Evolutionary conservation across 768 basidiomycete genomes (phyloP), one percentile per base, ranked within the genome.

Genomic region (Pisolithus orientalis): DNA sequence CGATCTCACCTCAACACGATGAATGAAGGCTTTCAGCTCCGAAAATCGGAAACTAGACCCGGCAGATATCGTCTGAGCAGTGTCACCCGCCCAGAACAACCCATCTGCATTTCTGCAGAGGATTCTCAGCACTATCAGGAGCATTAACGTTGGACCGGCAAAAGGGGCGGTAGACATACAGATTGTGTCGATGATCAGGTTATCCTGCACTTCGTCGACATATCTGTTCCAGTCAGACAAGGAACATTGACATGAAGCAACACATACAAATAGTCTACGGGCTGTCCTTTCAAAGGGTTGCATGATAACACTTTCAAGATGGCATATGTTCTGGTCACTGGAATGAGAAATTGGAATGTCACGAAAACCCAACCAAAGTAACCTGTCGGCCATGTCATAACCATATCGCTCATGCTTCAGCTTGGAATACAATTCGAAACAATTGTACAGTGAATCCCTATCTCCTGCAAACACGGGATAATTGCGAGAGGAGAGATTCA

Each of bases 71-170:
- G 87, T 85, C 56, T 90, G 87, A 0, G 87, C 85, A 0, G 87
- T 88, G 60, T 90, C 87, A 0, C 88, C 87, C 1, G 85, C 87
- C 84, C 85, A 88, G 55, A 89, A 84, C 17, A 87, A 65, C 0
- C 87, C 86, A 47, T 85, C 70, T 0, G 79, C 74, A 59, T 87
- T 87, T 9, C 65, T 64, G 54, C 84, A 87, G 16, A 89, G 60
- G 0, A 71, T 70, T 32, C 85, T 70, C 39, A 89, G 63, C 3
- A 89, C 87, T 88, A 27, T 37, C 6, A 1, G 27, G 16, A 7
- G 42, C 0, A 17, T 67, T 16, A 67, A 37, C 39, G 5, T n/a
- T 14, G 6, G 2, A 17, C 44, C 24, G 14, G 10, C 1, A 8
- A 16, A 31, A 29, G 5, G 14, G 34, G 34, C 38, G 24, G 27